Base-by-base conservation (phyloP, 2,329 filamentous ascomycete species). In the Aureobasidium sp. region DNA sequence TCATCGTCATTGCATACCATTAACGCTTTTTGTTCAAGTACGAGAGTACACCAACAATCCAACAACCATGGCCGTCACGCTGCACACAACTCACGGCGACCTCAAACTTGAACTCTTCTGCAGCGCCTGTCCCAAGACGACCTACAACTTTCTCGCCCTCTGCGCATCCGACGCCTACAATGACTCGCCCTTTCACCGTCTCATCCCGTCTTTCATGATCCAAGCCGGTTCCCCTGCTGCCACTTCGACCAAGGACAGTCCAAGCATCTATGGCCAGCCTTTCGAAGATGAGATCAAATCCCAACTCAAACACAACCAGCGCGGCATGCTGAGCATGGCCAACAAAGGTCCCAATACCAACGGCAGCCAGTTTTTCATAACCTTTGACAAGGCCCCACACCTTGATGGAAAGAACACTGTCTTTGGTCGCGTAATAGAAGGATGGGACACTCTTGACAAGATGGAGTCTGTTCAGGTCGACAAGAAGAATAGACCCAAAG, bases 71-170 rank as follows among this genome's bases (percentile, higher is more conserved):
- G 78, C 79, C 61, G 77, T 80, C 67, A 80, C 79, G 68, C 83
- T 99, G 15, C 91, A 97, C 76, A 99, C 94, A 55, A 90, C 87
- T 56, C 83, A 88, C 59, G 94, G 94, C 72, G 88, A 94, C 76
- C 82, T 99, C 73, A 99, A 97, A 78, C 84, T 97, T 69, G 94
- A 97, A 76, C 81, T 99, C 67, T 97, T 97, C 78, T 97, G 93
- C 79, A 91, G 97, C 74, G 87, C 89, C 68, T 91, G 96, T 36
- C 94, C 94, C 65, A 92, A 93, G 75, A 96, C 94, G 0, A 88
- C 91, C 66, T 72, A 90, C 87, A 95, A 95, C 79, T 95, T 95
- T 76, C 86, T 95, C 67, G 36, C 90, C 59, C 86, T 94, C 66
- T 91, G 89, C 79, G 90, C 89, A 55, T 91, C 88, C 10, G 81